Conservation (phyloP, 2,329 filamentous ascomycete species). For the Stemphylium beticola region DNA sequence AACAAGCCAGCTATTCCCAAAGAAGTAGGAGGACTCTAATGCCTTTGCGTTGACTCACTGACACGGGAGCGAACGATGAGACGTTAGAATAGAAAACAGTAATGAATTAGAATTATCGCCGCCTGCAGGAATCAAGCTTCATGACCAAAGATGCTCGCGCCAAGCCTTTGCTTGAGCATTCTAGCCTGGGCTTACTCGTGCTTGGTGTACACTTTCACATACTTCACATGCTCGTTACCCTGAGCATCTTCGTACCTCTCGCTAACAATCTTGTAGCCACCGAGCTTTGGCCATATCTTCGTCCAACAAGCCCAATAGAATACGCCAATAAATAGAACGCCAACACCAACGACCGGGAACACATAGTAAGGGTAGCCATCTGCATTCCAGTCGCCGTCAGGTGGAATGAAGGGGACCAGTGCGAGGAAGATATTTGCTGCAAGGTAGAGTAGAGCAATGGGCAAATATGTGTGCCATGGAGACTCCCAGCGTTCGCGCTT, state of each 20-base stretch:
- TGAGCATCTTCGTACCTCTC: conserved; percentile 36
- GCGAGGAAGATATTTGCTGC: conserved; percentile 52
- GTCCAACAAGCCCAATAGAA: conserved; percentile 44
- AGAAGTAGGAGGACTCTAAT: no score
- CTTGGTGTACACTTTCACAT: conserved; percentile 44
- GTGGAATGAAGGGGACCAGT: conserved; percentile 52
- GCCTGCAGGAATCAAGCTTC: not conserved
- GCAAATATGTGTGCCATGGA: conserved; percentile 48
- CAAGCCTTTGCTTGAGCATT: not conserved
- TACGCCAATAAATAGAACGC: conserved; percentile 47
- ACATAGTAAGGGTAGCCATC: conserved; percentile 54
- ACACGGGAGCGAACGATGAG: no score
- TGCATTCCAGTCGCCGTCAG: conserved; percentile 50
- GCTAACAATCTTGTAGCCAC: conserved; percentile 41
- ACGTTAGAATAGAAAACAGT: no score
- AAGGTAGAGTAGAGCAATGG: conserved; percentile 48
- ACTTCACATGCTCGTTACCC: conserved; percentile 41
- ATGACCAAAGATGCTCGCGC: no score
- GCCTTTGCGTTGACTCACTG: no score
- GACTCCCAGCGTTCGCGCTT: conserved; percentile 45
- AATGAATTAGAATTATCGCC: no score
- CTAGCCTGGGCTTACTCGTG: conserved; percentile 7
- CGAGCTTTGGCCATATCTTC: conserved; percentile 32
- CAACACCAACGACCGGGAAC: conserved; percentile 53
- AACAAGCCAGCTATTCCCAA: no score